Evolutionary conservation across 768 basidiomycete genomes (phyloP), one percentile per base, ranked within the genome.

Genomic region (Suillus variegatus): DNA sequence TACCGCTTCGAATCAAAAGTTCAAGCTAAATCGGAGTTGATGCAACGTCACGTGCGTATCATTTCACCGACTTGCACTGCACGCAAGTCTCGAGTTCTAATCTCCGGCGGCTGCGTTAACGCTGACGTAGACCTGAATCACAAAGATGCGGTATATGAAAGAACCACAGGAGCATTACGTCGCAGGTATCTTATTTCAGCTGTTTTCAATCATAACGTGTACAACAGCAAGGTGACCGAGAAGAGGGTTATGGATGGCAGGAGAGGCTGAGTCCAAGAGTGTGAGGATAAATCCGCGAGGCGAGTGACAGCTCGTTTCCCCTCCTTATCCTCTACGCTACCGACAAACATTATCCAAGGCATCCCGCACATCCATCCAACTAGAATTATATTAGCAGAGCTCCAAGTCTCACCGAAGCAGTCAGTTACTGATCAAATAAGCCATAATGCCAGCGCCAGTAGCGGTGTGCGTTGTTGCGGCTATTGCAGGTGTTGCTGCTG

Each of bases 401-500:
- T 5, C 4, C 16, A 20, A 25, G 2, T n/a, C 22, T 16, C 16
- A 25, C 40, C 10, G 16, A 14, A 58, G 10, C 8, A 41, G 25
- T 28, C 38, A 12, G 9, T 25, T 25, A 1, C 9, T 41, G 22
- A 41, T 41, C 8, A 9, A 40, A 28, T 41, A 40, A 22, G 40
- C 40, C 7, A 61, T 44, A 25, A 76, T 77, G 75, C 56, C 74
- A 22, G 73, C 76, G 13, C 75, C 72, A 38, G 76, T 69, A 64
- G 84, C 78, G 12, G 81, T 86, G 12, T 85, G 84, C 64, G 81
- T 86, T 61, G 74, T 82, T 32, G 86, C 82, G 9, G 79, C 83
- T n/a, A 70, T 88, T 28, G 81, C 80, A 18, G 77, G 82, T 3
- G 77, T 85, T 28, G 87, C 84, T 41, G 86, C 81, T 22, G 79